Conservation (phyloP, 2,329 filamentous ascomycete species). For the Fusarium cicatricum region DNA sequence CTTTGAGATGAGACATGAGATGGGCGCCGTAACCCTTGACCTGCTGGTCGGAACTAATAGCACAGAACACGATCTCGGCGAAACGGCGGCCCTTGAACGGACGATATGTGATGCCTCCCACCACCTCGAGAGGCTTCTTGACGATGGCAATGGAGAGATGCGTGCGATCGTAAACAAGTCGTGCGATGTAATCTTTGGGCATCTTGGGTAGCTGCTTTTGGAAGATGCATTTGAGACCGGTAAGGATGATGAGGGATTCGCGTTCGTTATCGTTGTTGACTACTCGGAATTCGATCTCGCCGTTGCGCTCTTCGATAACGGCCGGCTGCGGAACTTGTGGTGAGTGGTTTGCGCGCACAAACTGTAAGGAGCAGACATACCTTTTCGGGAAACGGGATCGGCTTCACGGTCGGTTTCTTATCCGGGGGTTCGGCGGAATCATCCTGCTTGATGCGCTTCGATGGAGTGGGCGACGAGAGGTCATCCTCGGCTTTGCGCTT, state of each 20-base stretch:
- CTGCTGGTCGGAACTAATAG: slow-evolving; percentile 96
- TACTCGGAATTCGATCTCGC: slow-evolving; percentile 95
- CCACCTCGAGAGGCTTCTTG: slow-evolving; percentile 94
- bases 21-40: slow-evolving; percentile 98
- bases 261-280: slow-evolving; percentile 94
- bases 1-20: slow-evolving; percentile 96
- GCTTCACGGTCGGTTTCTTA: slow-evolving; percentile 64
- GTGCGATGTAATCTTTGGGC: slow-evolving; percentile 98
- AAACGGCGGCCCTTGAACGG: slow-evolving; percentile 93
- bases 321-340: slow-evolving; percentile 68
- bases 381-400: slow-evolving; percentile 91
- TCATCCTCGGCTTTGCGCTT: slow-evolving; percentile 81
- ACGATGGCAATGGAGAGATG: slow-evolving; percentile 97
- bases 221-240: slow-evolving; percentile 96
- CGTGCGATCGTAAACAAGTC: slow-evolving; percentile 95
- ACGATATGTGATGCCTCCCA: slow-evolving; percentile 95
- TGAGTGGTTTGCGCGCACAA: slow-evolving; percentile 4
- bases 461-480: slow-evolving; percentile 65
- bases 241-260: slow-evolving; percentile 92
- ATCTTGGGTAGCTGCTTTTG: slow-evolving; percentile 99
- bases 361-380: slow-evolving; percentile 49
- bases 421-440: slow-evolving; percentile 44
- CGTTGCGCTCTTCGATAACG: slow-evolving; percentile 90
- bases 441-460: slow-evolving; percentile 70
- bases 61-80: slow-evolving; percentile 98